Base-by-base conservation (phyloP, 768 basidiomycete genomes). In the Boletus rubroflammeus region DNA sequence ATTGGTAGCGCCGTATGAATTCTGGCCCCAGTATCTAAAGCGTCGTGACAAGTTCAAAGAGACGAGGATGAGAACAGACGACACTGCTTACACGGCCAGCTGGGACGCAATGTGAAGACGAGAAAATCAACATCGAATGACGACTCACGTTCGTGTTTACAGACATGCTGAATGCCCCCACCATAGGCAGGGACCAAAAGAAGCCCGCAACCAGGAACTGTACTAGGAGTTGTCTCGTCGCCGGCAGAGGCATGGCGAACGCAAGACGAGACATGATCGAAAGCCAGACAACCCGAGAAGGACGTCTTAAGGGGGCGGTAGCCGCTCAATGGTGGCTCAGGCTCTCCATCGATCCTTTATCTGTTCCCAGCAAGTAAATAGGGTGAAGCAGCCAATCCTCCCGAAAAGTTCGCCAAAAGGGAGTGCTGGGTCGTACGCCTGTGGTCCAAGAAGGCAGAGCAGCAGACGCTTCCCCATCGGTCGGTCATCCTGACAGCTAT, bases 1-100 rank as follows among this genome's bases (percentile, higher is more conserved):
- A 51, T 74, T 61, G 2, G 58, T 60, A 3, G 73, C 72, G 10
- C 74, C 73, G 23, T 70, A 71, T 8, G 72, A 74, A 32, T 73
- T 72, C 59, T 73, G 74, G 11, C 73, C 71, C 71, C 73, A 72
- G 43, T 73, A 72, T 51, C 68, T 71, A 51, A 34, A 23, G 28
- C n/a, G 7, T 13, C 39, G 38, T 6, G 36, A 9, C 5, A 21
- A 17, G 23, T 42, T 49, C 32, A 29, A 35, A 23, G 15, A 25
- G 14, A 36, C 0, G 43, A 36, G 19, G 10, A 35, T 19, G 28
- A 17, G 6, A 41, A 38, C 4, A 25, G 15, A 19, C 1, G 8
- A 7, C 4, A 4, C 14, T 1, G 41, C 64, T 49, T 32, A 65
- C 64, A 65, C 8, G 3, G 64, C 64, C 29, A 65, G 31, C 64